These are phyloP conservation scores for Raffaelea deltoideospora DNA, from an alignment of 2,329 filamentous ascomycete genomes.

Conservation along the genomic window DNA sequence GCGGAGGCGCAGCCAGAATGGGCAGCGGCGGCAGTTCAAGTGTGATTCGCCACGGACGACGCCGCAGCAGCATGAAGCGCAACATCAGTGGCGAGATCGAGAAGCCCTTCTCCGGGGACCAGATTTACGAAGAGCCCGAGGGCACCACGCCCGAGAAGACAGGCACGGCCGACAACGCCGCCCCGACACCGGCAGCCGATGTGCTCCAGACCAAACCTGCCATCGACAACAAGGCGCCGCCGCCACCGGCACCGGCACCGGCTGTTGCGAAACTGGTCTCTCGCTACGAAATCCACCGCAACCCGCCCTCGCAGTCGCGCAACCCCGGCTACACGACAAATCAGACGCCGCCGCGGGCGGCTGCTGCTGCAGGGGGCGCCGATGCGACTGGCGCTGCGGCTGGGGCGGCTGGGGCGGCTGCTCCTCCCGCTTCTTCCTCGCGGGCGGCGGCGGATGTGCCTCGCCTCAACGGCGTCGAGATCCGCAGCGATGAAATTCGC, in stretches of 20 bases:
- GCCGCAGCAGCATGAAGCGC: slow-evolving; percentile 51
- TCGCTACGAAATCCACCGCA: slow-evolving; percentile 57
- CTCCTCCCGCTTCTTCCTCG: not conserved
- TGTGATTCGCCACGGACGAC: slow-evolving; percentile 21
- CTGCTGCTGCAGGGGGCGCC: not conserved
- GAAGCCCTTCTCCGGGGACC: slow-evolving; percentile 56
- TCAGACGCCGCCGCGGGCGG: slow-evolving; percentile 12
- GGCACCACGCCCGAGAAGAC: slow-evolving; percentile 16
- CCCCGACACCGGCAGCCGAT: slow-evolving; percentile 2
- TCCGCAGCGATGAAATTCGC: slow-evolving; percentile 75
- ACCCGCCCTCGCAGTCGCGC: slow-evolving; percentile 68
- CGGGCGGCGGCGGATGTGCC: slow-evolving; percentile 23
- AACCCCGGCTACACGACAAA: slow-evolving; percentile 71
- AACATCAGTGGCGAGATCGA: slow-evolving; percentile 55
- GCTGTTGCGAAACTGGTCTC: slow-evolving; percentile 22
- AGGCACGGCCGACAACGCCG: not conserved
- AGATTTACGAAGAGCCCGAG: slow-evolving; percentile 82
- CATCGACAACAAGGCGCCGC: slow-evolving; percentile 57
- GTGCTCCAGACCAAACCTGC: slow-evolving; percentile 38
- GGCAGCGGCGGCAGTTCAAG: slow-evolving; percentile 13
- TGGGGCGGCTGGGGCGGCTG: not conserved
- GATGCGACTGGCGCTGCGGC: not conserved
- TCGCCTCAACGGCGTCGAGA: slow-evolving; percentile 66
- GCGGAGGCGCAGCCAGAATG: slow-evolving; percentile 1
- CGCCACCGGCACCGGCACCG: slow-evolving; percentile 23